Conservation (phyloP, 129 eudicot genomes). For the Deinandra increscens region DNA sequence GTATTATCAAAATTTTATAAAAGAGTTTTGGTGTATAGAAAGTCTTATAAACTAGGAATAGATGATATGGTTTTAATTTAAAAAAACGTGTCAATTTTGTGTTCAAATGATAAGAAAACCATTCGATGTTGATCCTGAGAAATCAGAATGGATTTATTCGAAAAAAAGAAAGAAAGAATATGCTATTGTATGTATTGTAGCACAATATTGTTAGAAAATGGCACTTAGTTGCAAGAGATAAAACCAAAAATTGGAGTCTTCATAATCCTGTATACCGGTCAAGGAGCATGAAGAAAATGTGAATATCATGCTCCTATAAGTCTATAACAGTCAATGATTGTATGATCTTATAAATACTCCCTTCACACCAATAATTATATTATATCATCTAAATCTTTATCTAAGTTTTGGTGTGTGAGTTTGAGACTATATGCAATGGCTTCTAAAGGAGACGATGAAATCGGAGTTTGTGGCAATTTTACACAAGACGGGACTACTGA, state of each 20-base stretch:
- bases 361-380: background rate
- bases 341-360: constrained; percentile 19
- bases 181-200: background rate
- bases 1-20: too few relatives aligned
- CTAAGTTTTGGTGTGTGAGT: background rate
- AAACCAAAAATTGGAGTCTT: background rate
- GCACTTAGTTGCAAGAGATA: background rate
- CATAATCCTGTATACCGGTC: background rate
- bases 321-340: background rate
- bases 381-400: constrained; percentile 19
- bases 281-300: too few relatives aligned
- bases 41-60: too few relatives aligned
- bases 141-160: too few relatives aligned
- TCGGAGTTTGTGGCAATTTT: constrained; percentile 42
- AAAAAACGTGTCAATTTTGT: too few relatives aligned
- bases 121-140: too few relatives aligned
- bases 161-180: too few relatives aligned
- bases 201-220: background rate
- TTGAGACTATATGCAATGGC: constrained; percentile 5
- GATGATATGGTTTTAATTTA: too few relatives aligned
- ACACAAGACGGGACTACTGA: constrained; percentile 77
- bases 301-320: too few relatives aligned
- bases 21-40: too few relatives aligned
- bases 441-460: constrained; percentile 35
- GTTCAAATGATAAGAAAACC: too few relatives aligned